Evolutionary conservation across 768 basidiomycete genomes (phyloP).

Genomic region (Peribolospora baueri): DNA sequence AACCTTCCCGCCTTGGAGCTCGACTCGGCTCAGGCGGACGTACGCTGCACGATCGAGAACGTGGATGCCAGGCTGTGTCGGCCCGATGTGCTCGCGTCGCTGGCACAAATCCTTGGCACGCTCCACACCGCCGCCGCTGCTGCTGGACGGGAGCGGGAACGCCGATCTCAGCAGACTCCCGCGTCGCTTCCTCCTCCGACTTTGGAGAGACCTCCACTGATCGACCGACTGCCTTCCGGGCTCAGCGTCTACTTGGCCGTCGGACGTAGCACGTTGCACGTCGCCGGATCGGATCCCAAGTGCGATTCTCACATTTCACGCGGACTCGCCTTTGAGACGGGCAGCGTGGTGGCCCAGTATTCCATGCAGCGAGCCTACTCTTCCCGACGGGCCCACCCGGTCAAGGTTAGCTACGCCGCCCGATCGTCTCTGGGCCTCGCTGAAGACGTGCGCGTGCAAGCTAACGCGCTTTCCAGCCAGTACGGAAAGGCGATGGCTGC

Average conservation of each 20-base stretch:
- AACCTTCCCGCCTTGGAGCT: not conserved
- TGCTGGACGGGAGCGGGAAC: not conserved
- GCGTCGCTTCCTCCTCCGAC: conserved; percentile 1
- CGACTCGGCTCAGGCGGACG: conserved; percentile 20
- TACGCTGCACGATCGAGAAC: conserved; percentile 32
- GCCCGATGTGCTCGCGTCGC: conserved; percentile 29
- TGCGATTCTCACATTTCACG: conserved; percentile 41
- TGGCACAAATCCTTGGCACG: conserved; percentile 28
- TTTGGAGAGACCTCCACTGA: conserved; percentile 5
- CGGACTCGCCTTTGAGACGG: conserved; percentile 37
- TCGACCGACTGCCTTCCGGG: conserved; percentile 31
- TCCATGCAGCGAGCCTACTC: conserved; percentile 21
- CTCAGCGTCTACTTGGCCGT: conserved; percentile 34
- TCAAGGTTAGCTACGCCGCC: conserved; percentile 5
- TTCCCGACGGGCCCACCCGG: not conserved
- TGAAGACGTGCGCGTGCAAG: conserved; percentile 17
- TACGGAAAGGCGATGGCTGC: conserved; percentile 1
- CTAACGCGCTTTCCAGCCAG: conserved; percentile 12
- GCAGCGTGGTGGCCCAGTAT: conserved; percentile 33
- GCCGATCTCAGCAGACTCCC: not conserved
- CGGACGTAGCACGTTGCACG: conserved; percentile 36
- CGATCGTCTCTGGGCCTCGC: conserved; percentile 16
- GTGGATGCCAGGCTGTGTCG: conserved; percentile 47
- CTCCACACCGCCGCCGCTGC: conserved; percentile 18
- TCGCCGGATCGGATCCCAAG: conserved; percentile 61